Evolutionary conservation across 495 filamentous ascomycete genomes (phyloP), one percentile per base, ranked within the genome.

Genomic region (Aspergillus saccharolyticus): DNA sequence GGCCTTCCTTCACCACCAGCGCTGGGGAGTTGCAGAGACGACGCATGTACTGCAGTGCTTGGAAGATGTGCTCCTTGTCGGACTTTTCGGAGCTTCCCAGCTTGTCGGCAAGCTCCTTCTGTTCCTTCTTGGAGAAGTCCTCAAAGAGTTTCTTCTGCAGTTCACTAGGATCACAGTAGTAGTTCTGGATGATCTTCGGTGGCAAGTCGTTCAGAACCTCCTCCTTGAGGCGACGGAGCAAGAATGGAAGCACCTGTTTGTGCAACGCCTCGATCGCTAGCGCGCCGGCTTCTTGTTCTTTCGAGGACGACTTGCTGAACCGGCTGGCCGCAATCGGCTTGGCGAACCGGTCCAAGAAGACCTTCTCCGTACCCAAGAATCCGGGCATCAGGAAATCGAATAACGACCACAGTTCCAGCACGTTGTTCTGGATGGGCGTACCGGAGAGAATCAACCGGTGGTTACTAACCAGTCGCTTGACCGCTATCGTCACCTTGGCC

Each of bases 311-410:
- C 71, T 97, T 97, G 73, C 89, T 89, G 71, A 91, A 95, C 22
- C 94, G 89, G 68, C 88, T 93, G 24, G 91, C 91, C 0, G 93
- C 91, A 60, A 98, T 98, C 18, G 94, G 94, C 71, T 97, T 97
- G 15, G 94, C 93, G 61, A 98, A 98, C 20, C 94, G 85, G 67
- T 98, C 95, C 44, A 96, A 77, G 80, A 98, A 98, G 22, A 98
- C 93, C 72, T 96, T 97, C 65, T 98, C 94, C 0, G 94, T 90
- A n/a, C 94, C 94, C 8, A 98, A 77, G 80, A 98, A 98, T 7
- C 94, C 95, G 4, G 94, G 94, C 94, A 98, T 98, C 57, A 98
- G 75, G 77, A 98, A 98, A 71, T 98, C 94, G 65, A 98, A 97
- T 7, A 98, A 82, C 0, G 95, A 97, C 94, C 94, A 98, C n/a